Conservation (phyloP, 805 yeast species). For the Candida peoriensis region DNA sequence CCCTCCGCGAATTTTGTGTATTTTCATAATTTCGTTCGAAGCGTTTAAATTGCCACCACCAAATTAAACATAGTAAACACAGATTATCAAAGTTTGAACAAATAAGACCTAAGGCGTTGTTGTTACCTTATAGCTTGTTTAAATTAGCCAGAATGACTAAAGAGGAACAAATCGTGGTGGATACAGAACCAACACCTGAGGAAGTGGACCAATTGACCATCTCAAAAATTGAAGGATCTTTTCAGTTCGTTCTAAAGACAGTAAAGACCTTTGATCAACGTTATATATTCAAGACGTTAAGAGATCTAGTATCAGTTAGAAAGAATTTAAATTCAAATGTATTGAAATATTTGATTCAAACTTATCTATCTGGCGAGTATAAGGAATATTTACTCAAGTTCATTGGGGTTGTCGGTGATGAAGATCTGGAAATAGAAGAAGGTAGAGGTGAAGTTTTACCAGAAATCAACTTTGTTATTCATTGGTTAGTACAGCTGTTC, state of each 20-base stretch:
- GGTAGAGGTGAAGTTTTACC: conserved; percentile 47
- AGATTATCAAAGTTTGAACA: too few relatives aligned
- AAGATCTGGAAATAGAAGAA: conserved; percentile 20
- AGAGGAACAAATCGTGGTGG: conserved; percentile 22
- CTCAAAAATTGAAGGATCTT: conserved; percentile 26
- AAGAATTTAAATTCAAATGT: conserved; percentile 51
- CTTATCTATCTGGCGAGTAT: conserved; percentile 48
- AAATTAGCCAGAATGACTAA: conserved; percentile 19
- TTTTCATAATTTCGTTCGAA: too few relatives aligned
- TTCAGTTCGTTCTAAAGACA: conserved; percentile 44
- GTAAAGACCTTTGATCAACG: conserved; percentile 77
- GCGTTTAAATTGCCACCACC: too few relatives aligned
- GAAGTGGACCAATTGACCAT: conserved; percentile 28
- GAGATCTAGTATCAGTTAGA: conserved; percentile 76
- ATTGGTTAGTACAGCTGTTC: conserved; percentile 71
- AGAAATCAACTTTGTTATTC: conserved; percentile 75
- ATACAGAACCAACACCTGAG: conserved; percentile 24
- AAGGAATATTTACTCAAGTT: conserved; percentile 37
- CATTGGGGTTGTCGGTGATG: conserved; percentile 34
- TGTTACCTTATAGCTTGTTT: too few relatives aligned
- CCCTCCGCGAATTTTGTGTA: too few relatives aligned
- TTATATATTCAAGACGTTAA: conserved; percentile 76
- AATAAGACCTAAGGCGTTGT: too few relatives aligned
- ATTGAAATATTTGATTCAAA: conserved; percentile 49
- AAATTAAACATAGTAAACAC: too few relatives aligned